These are phyloP conservation scores for Rhizopogon roseolus DNA, from an alignment of 768 basidiomycete species.

Conservation along the genomic window DNA sequence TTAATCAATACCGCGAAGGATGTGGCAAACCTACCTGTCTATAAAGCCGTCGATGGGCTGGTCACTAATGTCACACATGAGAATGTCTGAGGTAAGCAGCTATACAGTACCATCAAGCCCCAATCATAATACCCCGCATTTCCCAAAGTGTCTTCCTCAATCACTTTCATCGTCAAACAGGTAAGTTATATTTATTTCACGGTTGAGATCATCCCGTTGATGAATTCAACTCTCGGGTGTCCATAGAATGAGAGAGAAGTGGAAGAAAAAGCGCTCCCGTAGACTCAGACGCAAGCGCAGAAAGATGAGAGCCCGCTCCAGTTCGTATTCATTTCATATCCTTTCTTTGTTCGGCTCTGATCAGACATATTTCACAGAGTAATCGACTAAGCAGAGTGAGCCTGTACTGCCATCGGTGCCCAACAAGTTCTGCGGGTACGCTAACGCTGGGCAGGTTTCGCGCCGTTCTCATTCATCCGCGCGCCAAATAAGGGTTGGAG, in stretches of 20 bases:
- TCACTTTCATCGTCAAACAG: slow-evolving; percentile 26
- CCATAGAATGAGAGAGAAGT: slow-evolving; percentile 90
- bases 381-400: slow-evolving; percentile 25
- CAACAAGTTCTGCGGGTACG: neutral
- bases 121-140: slow-evolving; percentile 16
- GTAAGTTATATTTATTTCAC: slow-evolving; percentile 10
- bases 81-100: slow-evolving; percentile 22
- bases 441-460: slow-evolving; percentile 1
- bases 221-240: neutral
- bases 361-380: slow-evolving; percentile 26
- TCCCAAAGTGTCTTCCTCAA: slow-evolving; percentile 13
- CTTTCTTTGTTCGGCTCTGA: neutral
- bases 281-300: slow-evolving; percentile 91
- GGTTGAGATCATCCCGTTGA: neutral
- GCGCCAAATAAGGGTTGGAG: neutral
- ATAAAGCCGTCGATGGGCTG: too few species aligned
- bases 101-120: slow-evolving; percentile 32
- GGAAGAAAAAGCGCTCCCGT: slow-evolving; percentile 94
- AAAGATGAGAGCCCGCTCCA: slow-evolving; percentile 95
- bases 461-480: neutral
- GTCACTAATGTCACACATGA: slow-evolving; percentile 10
- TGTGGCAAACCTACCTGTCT: too few species aligned
- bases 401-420: slow-evolving; percentile 15
- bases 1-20: too few species aligned
- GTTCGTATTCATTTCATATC: slow-evolving; percentile 41